Conservation (phyloP, 345 rosid species). For the Eutrema yunnanense region DNA sequence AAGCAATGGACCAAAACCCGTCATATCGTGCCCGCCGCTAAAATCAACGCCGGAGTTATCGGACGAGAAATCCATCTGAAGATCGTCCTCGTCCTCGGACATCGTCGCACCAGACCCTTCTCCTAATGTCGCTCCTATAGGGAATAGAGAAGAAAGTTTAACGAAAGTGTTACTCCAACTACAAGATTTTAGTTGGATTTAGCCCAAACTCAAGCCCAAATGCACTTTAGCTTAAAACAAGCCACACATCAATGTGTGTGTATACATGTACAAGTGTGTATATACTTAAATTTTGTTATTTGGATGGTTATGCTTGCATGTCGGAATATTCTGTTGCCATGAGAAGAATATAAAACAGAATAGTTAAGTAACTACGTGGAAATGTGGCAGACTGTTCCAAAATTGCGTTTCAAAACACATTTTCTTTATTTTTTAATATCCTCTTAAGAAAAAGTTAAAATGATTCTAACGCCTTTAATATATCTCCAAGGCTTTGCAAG, state of each 20-base stretch:
- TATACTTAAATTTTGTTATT: neutral
- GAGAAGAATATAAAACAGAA: neutral
- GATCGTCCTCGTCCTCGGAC: conserved; percentile 97
- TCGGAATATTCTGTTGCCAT: neutral
- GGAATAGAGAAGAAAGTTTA: neutral
- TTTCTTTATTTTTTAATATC: neutral
- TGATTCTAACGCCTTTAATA: neutral
- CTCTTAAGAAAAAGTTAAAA: neutral
- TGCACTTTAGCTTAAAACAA: neutral
- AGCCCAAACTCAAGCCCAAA: neutral
- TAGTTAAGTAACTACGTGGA: neutral
- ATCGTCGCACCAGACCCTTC: conserved; percentile 94
- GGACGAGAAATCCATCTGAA: conserved; percentile 71
- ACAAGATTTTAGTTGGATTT: neutral
- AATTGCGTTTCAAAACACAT: neutral
- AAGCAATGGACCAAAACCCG: conserved; percentile 88
- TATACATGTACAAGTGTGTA: neutral
- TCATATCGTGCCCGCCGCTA: conserved; percentile 46
- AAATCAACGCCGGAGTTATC: conserved; percentile 57
- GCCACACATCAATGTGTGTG: neutral
- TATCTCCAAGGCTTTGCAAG: neutral
- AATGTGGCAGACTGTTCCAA: neutral
- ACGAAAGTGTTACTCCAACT: neutral
- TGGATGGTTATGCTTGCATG: neutral
- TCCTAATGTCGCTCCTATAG: conserved; percentile 59